Evolutionary conservation across 306 rosid species (phyloP).

Genomic region (Vicia villosa): DNA sequence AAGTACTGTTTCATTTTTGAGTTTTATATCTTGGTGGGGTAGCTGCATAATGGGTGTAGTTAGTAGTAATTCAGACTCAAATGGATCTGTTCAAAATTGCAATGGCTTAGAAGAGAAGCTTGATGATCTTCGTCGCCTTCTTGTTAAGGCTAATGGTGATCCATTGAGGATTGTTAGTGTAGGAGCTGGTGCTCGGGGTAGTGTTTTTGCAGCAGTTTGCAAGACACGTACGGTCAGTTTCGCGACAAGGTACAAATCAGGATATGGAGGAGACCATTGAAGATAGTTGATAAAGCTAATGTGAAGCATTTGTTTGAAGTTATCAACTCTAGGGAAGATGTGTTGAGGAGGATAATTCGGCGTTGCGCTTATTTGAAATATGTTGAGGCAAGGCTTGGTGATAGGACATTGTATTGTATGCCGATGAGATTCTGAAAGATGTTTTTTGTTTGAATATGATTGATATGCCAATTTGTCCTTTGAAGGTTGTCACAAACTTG

Average conservation of each 20-base stretch:
- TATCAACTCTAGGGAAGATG: constrained; percentile 84
- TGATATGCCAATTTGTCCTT: constrained; percentile 89
- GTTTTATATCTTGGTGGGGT: constrained; percentile 49
- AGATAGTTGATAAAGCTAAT: constrained; percentile 64
- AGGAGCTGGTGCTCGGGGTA: constrained; percentile 98
- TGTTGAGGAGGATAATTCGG: constrained; percentile 81
- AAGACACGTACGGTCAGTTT: constrained; percentile 80
- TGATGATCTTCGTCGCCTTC: constrained; percentile 61
- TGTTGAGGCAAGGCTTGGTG: constrained; percentile 93
- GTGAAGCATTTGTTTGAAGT: constrained; percentile 88
- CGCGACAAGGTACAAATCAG: constrained; percentile 80
- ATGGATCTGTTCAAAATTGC: constrained; percentile 59
- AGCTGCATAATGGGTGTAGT: constrained; percentile 46
- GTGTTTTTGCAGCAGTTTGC: constrained; percentile 81
- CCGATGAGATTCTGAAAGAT: constrained; percentile 90
- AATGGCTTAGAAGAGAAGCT: constrained; percentile 75
- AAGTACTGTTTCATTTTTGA: neutral
- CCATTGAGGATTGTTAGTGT: constrained; percentile 89
- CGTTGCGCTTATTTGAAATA: constrained; percentile 86
- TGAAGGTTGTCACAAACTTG: constrained; percentile 89
- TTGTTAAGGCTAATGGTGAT: constrained; percentile 62
- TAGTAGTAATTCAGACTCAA: constrained; percentile 47
- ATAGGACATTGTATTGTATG: constrained; percentile 73
- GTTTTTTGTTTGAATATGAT: constrained; percentile 95
- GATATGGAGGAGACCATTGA: constrained; percentile 84